Evolutionary conservation across 1,284 basidiomycete genomes (phyloP).

Genomic region (Mycosarcoma mackinlayi): DNA sequence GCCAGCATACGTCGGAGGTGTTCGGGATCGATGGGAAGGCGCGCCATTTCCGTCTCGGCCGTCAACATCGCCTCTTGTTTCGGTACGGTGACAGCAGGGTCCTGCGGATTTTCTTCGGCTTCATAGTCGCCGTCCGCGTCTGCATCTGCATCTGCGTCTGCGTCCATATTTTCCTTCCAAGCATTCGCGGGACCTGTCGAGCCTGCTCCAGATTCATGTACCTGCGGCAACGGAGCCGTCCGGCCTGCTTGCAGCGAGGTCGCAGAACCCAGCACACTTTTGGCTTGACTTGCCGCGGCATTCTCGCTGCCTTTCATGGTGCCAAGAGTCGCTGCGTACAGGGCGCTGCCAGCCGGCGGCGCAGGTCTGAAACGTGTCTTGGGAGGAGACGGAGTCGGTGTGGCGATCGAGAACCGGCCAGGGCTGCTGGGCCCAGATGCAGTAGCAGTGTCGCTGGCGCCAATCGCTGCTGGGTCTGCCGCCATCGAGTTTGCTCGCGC

Average conservation of each 20-base stretch:
- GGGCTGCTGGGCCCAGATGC: conserved; percentile 8
- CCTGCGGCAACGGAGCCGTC: neutral
- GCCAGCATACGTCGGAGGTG: conserved; percentile 26
- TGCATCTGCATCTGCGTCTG: conserved; percentile 31
- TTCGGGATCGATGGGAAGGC: conserved; percentile 32
- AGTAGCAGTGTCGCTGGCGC: neutral
- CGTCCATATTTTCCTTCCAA: conserved; percentile 18
- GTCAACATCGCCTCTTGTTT: neutral
- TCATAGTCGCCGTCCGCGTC: conserved; percentile 42
- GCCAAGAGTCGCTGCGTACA: conserved; percentile 12
- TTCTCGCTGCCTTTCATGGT: neutral
- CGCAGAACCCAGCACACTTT: neutral
- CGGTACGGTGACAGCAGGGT: neutral
- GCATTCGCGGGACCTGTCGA: conserved; percentile 2
- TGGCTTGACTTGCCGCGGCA: neutral
- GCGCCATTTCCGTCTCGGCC: conserved; percentile 1
- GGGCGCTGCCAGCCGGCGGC: conserved; percentile 12
- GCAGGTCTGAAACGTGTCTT: conserved; percentile 23
- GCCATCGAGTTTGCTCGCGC: conserved; percentile 3
- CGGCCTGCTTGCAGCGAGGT: neutral
- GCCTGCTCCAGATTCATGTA: neutral
- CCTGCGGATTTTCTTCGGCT: conserved; percentile 11
- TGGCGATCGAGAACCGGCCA: conserved; percentile 6
- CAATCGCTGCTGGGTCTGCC: neutral
- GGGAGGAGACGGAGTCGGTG: conserved; percentile 24